Evolutionary conservation across 2,329 filamentous ascomycete genomes (phyloP).

Genomic region (Cryphonectria japonica): DNA sequence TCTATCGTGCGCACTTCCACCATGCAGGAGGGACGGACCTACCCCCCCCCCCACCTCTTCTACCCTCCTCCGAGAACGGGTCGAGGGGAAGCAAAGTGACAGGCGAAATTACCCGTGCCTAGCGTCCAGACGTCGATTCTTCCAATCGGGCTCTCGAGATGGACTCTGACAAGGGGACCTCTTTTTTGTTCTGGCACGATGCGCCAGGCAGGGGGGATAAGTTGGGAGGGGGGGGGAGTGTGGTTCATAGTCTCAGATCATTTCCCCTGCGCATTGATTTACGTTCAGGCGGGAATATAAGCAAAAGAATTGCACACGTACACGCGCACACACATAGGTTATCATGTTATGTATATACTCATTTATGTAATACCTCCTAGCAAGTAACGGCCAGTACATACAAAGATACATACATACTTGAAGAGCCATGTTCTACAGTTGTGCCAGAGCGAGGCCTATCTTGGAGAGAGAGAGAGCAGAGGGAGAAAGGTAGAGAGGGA

Average conservation of each 20-base stretch:
- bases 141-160: constrained; percentile 18
- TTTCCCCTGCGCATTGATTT: neutral
- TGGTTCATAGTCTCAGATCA: neutral
- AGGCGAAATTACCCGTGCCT: constrained; percentile 27
- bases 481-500: neutral
- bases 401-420: neutral
- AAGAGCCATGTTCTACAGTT: neutral
- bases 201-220: neutral
- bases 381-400: neutral
- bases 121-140: constrained; percentile 15
- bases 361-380: neutral
- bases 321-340: neutral
- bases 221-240: no score
- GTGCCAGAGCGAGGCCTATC: neutral
- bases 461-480: neutral
- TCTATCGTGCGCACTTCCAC: no score
- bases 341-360: neutral
- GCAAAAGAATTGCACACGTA: neutral
- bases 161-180: constrained; percentile 4
- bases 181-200: neutral
- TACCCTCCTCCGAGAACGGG: neutral
- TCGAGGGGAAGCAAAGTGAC: constrained; percentile 10
- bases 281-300: neutral
- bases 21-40: neutral
- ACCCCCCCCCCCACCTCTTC: neutral